These are phyloP conservation scores for Misopates orontium DNA, from an alignment of 257 asterid species.

Conservation along the genomic window DNA sequence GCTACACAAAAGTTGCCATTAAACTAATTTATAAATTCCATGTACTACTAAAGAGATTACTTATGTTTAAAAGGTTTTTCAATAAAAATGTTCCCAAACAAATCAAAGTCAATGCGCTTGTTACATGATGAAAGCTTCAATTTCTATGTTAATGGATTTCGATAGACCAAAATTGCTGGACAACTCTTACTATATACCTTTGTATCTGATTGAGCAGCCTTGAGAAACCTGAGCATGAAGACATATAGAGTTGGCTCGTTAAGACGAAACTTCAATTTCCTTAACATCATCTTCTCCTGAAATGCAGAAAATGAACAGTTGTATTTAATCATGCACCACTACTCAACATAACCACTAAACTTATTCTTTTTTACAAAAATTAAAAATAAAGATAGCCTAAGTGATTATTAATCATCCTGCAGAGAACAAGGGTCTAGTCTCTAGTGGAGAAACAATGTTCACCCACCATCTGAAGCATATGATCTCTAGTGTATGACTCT, in stretches of 20 bases:
- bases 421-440: slow-evolving; percentile 1
- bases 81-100: background rate
- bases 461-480: slow-evolving; percentile 86
- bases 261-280: slow-evolving; percentile 79
- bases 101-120: background rate
- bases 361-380: background rate
- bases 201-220: slow-evolving; percentile 76
- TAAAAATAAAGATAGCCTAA: background rate
- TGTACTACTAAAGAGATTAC: no score
- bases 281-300: slow-evolving; percentile 75
- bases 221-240: slow-evolving; percentile 91
- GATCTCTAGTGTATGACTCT: slow-evolving; percentile 74
- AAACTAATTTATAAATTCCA: no score
- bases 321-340: slow-evolving; percentile 20
- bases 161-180: background rate
- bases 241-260: slow-evolving; percentile 92
- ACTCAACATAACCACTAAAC: background rate
- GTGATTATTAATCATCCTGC: background rate
- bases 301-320: slow-evolving; percentile 27
- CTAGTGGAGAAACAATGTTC: slow-evolving; percentile 2
- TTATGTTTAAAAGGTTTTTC: background rate
- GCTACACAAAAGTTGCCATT: no score
- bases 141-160: background rate
- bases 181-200: slow-evolving; percentile 39
- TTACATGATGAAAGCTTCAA: background rate